phyloP scores from a whole-genome alignment of 768 basidiomycete species.

The Auricularia sp. region DNA sequence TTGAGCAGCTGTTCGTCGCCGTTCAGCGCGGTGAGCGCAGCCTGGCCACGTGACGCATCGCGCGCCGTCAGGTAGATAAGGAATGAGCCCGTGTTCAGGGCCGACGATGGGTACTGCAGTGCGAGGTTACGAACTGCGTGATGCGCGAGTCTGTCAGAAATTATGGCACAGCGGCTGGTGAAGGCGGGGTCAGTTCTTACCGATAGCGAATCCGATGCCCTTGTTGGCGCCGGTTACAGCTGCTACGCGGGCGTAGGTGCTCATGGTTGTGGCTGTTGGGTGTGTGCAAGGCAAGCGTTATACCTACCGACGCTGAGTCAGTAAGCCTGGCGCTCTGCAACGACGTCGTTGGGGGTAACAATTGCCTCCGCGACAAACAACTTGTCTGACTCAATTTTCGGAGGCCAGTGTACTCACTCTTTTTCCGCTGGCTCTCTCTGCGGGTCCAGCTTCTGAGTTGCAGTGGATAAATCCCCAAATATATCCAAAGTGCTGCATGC shows the following conservation, averaged over 20 bases:
- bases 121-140: background rate
- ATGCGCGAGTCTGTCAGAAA: background rate
- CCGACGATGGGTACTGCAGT: background rate
- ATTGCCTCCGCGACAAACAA: too few relatives aligned
- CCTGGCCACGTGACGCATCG: background rate
- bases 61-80: background rate
- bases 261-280: background rate
- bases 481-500: too few relatives aligned
- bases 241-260: background rate
- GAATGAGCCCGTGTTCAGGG: background rate
- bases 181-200: background rate
- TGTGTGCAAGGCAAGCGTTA: too few relatives aligned
- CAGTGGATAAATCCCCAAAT: too few relatives aligned
- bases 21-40: background rate
- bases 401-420: too few relatives aligned
- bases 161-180: background rate
- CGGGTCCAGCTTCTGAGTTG: too few relatives aligned
- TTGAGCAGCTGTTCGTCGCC: background rate
- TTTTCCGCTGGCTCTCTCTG: too few relatives aligned
- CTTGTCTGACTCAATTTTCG: too few relatives aligned
- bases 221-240: background rate
- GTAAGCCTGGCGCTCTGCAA: too few relatives aligned
- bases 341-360: too few relatives aligned
- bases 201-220: background rate
- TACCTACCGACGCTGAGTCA: too few relatives aligned